Evolutionary conservation across 2,329 filamentous ascomycete species (phyloP), one percentile per base, ranked within the genome.

Genomic region (Stachybotrys elegans): DNA sequence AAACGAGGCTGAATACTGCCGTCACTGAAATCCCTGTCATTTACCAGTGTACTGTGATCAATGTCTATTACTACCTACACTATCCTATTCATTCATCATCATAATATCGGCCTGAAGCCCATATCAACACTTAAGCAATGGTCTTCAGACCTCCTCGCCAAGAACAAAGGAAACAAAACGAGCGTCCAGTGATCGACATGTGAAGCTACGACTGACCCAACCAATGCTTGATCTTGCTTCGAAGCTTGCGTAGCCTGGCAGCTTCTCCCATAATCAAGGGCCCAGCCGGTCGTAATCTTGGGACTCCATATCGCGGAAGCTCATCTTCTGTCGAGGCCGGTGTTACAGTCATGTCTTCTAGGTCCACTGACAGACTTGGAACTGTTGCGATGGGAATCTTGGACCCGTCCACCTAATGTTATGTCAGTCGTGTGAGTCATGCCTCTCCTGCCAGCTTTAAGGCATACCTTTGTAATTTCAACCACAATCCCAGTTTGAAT

Each of bases 331-430:
- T 45, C 12, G 36, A 25, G 8, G 53, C 43, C 16, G 45, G 47
- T 3, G 46, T 51, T 17, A 57, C 48, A 11, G 50, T 42, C 46
- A 57, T 52, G 25, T 56, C 54, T 44, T 68, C 61, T 14, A 72
- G 49, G 6, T 61, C 57, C 22, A 72, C 39, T 43, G 60, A 53
- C 41, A 71, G 58, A 48, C 67, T 68, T 14, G 62, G 54, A 4
- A 57, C 53, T 11, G 27, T 43, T 8, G 45, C 40, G 34, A 57
- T 34, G 4, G 62, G 50, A 19, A 64, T 55, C 2, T 31, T 38
- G 8, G 52, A 55, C 14, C 64, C 67, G 17, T 71, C 56, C n/a
- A n/a, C n/a, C n/a, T n/a, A n/a, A n/a, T n/a, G n/a, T n/a, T n/a
- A n/a, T n/a, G n/a, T n/a, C n/a, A n/a, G n/a, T n/a, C n/a, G n/a